These are phyloP conservation scores for Candida glucosophila DNA, from an alignment of 1,139 yeast species.

Conservation along the genomic window DNA sequence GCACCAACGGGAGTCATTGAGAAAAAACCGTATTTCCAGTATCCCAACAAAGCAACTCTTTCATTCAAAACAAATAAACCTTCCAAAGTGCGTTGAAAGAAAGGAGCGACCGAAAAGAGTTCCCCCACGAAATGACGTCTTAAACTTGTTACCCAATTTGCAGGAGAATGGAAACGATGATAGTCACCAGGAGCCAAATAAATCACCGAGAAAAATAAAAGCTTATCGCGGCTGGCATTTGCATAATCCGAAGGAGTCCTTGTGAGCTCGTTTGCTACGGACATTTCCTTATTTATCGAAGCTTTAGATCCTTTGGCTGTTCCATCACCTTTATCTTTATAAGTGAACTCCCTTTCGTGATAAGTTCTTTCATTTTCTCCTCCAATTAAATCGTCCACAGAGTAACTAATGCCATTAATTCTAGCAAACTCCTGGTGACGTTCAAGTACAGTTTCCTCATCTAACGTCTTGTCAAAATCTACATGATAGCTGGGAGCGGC, in stretches of 20 bases:
- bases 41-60: conserved; percentile 88
- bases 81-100: conserved; percentile 78
- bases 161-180: conserved; percentile 94
- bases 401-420: conserved; percentile 65
- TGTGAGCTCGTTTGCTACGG: conserved; percentile 35
- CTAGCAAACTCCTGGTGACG: conserved; percentile 74
- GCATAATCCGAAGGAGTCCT: conserved; percentile 29
- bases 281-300: conserved; percentile 27
- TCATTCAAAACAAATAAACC: conserved; percentile 90
- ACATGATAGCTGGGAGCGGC: conserved; percentile 58
- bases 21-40: conserved; percentile 95
- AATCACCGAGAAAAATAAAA: conserved; percentile 80
- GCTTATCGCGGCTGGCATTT: conserved; percentile 34
- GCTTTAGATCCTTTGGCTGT: conserved; percentile 26
- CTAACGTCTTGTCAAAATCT: conserved; percentile 34
- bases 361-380: conserved; percentile 19
- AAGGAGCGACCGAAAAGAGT: conserved; percentile 92
- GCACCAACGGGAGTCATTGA: conserved; percentile 99
- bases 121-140: conserved; percentile 97
- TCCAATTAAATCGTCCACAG: conserved; percentile 64
- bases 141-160: conserved; percentile 89
- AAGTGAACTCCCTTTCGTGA: conserved; percentile 38
- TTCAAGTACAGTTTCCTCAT: conserved; percentile 34
- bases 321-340: conserved; percentile 55
- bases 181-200: conserved; percentile 98